Evolutionary conservation across 129 eudicot genomes (phyloP), one percentile per base, ranked within the genome.

Genomic region (Dittrichia graveolens): DNA sequence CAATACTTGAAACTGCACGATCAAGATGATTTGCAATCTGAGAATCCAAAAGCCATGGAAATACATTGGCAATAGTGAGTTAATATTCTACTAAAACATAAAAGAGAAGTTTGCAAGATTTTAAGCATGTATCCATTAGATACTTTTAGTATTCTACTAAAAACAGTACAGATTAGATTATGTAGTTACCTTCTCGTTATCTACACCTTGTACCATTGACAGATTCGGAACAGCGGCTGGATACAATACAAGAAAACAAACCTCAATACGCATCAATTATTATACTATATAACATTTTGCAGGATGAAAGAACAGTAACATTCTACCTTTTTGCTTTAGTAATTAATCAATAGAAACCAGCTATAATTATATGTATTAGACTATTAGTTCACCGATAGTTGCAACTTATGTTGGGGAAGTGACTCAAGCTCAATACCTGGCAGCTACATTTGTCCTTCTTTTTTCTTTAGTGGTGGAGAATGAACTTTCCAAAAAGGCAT

Each of bases 211-310:
- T 49, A 94, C 97, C 97, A 84, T 86, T 14, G 86, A 87, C 12
- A 94, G 88, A 86, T 84, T 84, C 31, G 97, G 97, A 24, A 94
- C 97, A 76, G 93, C 95, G 79, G 91, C 98, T 94, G 87, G 74
- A 71, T 60, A 74, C 56, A 57, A 71, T 60, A 74, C 56, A 57
- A 78, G 58, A 64, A 79, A 67, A 61, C 45, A 60, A 60, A 12
- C 54, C 2, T 24, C 31, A 24, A 24, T 24, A 24, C 31, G 2
- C 31, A 24, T 0, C 31, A 24, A 24, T 24, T 24, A 24, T 24
- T 24, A 24, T 24, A 24, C 31, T 24, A 24, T 24, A 24, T 24
- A 24, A 24, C 31, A 24, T 24, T 0, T 24, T 24, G 31, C 31
- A 24, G 31, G 31, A 24, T 24, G 31, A 24, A 24, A 0, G 31